Evolutionary conservation across 495 filamentous ascomycete species (phyloP).

Genomic region (Trypethelium eluteriae): DNA sequence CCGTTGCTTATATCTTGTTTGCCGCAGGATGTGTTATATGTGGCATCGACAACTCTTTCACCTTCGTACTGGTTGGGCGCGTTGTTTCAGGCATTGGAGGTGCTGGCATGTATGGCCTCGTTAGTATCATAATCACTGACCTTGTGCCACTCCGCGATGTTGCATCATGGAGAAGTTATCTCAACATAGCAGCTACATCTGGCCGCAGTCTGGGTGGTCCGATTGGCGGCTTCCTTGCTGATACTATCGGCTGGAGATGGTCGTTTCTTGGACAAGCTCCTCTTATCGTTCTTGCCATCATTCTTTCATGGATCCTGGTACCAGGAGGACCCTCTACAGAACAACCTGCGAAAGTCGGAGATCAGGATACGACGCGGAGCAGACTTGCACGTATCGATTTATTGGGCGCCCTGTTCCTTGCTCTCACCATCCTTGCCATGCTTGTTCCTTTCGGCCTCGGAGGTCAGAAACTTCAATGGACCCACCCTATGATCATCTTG

Average conservation of each 20-base stretch:
- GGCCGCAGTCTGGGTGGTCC: constrained; percentile 60
- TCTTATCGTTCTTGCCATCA: constrained; percentile 46
- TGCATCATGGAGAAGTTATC: constrained; percentile 56
- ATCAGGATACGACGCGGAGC: constrained; percentile 21
- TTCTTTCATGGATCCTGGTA: constrained; percentile 43
- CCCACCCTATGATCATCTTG: constrained; percentile 38
- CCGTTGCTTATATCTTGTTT: constrained; percentile 65
- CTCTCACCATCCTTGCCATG: constrained; percentile 41
- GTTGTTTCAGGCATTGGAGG: constrained; percentile 21
- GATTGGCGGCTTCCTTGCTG: constrained; percentile 55
- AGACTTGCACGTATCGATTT: constrained; percentile 49
- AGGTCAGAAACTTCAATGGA: constrained; percentile 51
- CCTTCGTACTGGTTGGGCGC: constrained; percentile 21
- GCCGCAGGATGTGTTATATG: constrained; percentile 49
- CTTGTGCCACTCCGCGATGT: constrained; percentile 60
- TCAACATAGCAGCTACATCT: constrained; percentile 56
- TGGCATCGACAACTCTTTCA: constrained; percentile 20
- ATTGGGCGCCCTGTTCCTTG: constrained; percentile 46
- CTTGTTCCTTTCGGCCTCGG: constrained; percentile 54
- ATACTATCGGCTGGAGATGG: constrained; percentile 45
- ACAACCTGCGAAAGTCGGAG: constrained; percentile 44
- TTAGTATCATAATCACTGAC: constrained; percentile 37
- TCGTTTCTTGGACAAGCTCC: constrained; percentile 56
- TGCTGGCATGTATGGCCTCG: constrained; percentile 22
- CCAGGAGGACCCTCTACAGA: too few relatives aligned